A percentile compares a stretch with the other conserved stretches of the same genome.
Evolutionary conservation across 192 early-diverging fungal species (phyloP).

Genomic region (Coemansia sp.): DNA sequence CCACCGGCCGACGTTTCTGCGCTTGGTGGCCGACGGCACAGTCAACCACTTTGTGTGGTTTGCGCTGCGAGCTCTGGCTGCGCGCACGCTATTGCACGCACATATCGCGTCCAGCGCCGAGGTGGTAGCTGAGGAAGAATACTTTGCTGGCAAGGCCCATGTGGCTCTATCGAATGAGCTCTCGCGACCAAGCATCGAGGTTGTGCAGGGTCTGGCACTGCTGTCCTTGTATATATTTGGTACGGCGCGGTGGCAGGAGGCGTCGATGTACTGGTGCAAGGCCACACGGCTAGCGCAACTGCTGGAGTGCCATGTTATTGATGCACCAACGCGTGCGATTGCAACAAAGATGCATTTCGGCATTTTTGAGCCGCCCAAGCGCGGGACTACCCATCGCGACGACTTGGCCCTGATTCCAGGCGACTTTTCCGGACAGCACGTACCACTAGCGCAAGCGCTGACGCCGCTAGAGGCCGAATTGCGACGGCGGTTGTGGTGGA

Average conservation of each 20-base stretch:
- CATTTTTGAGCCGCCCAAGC: conserved; percentile 43
- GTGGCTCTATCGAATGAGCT: conserved; percentile 29
- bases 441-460: conserved; percentile 38
- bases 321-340: conserved; percentile 45
- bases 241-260: conserved; percentile 49
- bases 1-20: conserved; percentile 53
- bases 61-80: conserved; percentile 43
- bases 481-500: conserved; percentile 54
- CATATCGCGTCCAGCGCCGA: conserved; percentile 29
- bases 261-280: conserved; percentile 59
- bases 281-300: conserved; percentile 50
- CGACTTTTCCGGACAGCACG: conserved; percentile 41
- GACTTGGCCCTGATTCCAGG: conserved; percentile 43
- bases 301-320: conserved; percentile 47
- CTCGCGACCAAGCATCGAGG: conserved; percentile 32
- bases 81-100: conserved; percentile 35
- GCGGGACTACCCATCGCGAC: conserved; percentile 11
- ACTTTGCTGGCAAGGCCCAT: conserved; percentile 41
- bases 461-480: conserved; percentile 50
- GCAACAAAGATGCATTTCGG: conserved; percentile 53
- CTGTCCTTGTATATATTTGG: conserved; percentile 46
- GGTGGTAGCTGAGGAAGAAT: conserved; percentile 41
- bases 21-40: conserved; percentile 36
- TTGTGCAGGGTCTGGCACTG: conserved; percentile 47
- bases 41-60: conserved; percentile 55